Percentiles rank a stretch among this genome's conserved stretches.
Conservation (phyloP, 1,139 yeast genomes). For the Lodderomyces margitis region DNA sequence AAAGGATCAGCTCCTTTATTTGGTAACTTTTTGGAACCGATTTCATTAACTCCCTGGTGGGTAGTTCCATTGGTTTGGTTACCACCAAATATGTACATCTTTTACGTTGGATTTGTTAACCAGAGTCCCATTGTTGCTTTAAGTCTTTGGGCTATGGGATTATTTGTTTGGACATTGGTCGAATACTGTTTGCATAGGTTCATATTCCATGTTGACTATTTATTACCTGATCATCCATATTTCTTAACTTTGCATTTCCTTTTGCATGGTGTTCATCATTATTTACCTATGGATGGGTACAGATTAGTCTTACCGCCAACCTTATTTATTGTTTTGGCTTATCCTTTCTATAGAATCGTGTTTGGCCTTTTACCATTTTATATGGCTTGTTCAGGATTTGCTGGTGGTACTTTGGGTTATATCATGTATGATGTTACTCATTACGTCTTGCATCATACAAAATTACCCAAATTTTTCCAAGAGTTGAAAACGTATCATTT, state of each 20-base stretch:
- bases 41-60: slow-evolving; percentile 53
- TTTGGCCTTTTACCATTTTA: slow-evolving; percentile 42
- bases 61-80: slow-evolving; percentile 88
- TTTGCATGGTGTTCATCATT: slow-evolving; percentile 95
- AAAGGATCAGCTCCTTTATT: slow-evolving; percentile 81
- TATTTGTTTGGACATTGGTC: slow-evolving; percentile 86
- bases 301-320: slow-evolving; percentile 97
- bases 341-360: slow-evolving; percentile 42
- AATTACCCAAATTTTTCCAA: slow-evolving; percentile 73
- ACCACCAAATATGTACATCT: slow-evolving; percentile 64
- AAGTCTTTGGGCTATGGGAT: slow-evolving; percentile 57
- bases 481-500: slow-evolving; percentile 83
- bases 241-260: slow-evolving; percentile 83
- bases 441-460: slow-evolving; percentile 78
- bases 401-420: slow-evolving; percentile 95
- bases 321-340: slow-evolving; percentile 51
- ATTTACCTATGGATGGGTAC: slow-evolving; percentile 91
- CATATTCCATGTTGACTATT: slow-evolving; percentile 84
- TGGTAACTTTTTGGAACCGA: slow-evolving; percentile 49
- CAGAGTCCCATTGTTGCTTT: slow-evolving; percentile 36
- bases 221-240: slow-evolving; percentile 75
- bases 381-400: slow-evolving; percentile 61
- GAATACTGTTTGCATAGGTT: slow-evolving; percentile 90
- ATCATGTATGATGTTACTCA: slow-evolving; percentile 89
- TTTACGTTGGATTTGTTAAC: slow-evolving; percentile 39